Evolutionary conservation across 2,329 filamentous ascomycete species (phyloP).

Genomic region (Fusarium duplospermum): DNA sequence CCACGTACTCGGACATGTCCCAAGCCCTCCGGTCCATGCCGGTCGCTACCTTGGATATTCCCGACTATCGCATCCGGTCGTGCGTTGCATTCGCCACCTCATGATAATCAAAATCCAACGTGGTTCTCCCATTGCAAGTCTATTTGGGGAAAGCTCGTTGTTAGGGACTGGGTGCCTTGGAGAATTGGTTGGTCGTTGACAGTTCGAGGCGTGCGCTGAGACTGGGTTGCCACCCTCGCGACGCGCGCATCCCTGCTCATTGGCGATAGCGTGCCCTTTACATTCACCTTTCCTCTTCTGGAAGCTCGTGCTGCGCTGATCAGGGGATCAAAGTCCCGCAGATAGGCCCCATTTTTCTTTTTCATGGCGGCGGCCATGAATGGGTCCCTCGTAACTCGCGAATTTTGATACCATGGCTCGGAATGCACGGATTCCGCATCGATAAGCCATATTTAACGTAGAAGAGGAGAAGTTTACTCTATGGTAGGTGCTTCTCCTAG

Average conservation of each 20-base stretch:
- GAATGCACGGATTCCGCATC: background rate
- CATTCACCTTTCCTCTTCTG: background rate
- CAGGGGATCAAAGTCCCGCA: background rate
- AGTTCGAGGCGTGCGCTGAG: background rate
- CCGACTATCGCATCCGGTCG: background rate
- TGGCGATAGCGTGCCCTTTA: background rate
- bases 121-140: background rate
- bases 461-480: background rate
- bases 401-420: background rate
- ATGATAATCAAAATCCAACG: background rate
- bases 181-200: background rate
- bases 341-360: background rate
- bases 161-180: background rate
- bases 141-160: background rate
- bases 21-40: background rate
- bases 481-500: background rate
- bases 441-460: background rate
- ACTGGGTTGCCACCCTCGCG: background rate
- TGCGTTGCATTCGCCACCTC: background rate
- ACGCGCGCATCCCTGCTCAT: background rate
- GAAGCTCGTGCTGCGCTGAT: background rate
- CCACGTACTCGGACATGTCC: background rate
- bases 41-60: background rate
- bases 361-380: background rate
- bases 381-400: background rate